Evolutionary conservation across 78 protist species (phyloP).

Genomic region (Dictyostelium intermedium): DNA sequence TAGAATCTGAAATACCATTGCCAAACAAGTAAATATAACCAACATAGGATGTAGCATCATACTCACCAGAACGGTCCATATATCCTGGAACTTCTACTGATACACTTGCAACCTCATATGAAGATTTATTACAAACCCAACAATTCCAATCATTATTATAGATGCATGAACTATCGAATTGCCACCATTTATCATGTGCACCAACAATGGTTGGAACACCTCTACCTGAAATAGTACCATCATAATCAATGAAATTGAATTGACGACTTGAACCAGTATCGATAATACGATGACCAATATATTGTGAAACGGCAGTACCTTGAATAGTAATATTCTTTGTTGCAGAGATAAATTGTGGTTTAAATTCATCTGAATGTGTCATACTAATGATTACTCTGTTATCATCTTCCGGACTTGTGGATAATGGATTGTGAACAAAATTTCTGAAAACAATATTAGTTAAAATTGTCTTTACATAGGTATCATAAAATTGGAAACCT

Average conservation of each 20-base stretch:
- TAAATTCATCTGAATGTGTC: conserved; percentile 76
- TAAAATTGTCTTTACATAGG: conserved; percentile 43
- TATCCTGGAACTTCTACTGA: not conserved
- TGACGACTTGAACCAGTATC: conserved; percentile 62
- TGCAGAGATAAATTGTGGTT: conserved; percentile 76
- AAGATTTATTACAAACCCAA: conserved; percentile 12
- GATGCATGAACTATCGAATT: conserved; percentile 25
- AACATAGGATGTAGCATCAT: not conserved
- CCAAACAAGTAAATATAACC: conserved; percentile 31
- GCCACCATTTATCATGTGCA: conserved; percentile 69
- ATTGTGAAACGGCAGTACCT: not conserved
- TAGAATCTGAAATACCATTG: conserved; percentile 16
- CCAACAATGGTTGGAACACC: conserved; percentile 1
- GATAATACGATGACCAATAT: conserved; percentile 22
- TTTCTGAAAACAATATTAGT: conserved; percentile 57
- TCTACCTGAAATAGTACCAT: conserved; percentile 4
- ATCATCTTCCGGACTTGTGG: not conserved
- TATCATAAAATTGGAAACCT: conserved; percentile 90
- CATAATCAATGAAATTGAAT: conserved; percentile 68
- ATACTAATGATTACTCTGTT: conserved; percentile 53
- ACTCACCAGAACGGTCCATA: not conserved
- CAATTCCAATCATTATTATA: conserved; percentile 21
- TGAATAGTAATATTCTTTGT: conserved; percentile 14
- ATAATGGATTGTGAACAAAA: not conserved
- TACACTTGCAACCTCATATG: conserved; percentile 13